A percentile compares a stretch with the other conserved stretches of the same genome.
phyloP scores from a whole-genome alignment of 1,139 yeast genomes.

The Spencermartinsiella ligniputridi region DNA sequence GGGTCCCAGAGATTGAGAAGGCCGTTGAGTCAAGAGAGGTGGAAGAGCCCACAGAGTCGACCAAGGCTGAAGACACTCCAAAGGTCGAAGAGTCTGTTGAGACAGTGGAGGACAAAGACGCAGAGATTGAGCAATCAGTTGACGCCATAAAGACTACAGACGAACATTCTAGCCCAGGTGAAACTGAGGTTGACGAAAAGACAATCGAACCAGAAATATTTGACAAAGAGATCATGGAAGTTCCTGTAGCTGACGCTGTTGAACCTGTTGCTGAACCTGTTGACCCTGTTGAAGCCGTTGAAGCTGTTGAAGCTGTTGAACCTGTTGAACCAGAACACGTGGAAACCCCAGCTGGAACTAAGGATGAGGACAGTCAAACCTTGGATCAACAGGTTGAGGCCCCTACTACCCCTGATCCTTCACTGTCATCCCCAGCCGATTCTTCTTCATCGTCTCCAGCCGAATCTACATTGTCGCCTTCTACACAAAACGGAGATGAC shows the following conservation, averaged over 20 bases:
- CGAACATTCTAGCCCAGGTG: neutral
- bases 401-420: neutral
- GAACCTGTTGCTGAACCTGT: neutral
- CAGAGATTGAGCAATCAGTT: too few species aligned
- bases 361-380: too few species aligned
- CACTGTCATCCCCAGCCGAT: slow-evolving; percentile 4
- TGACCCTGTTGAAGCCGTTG: neutral
- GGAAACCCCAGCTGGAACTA: neutral
- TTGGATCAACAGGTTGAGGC: neutral
- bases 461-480: too few species aligned
- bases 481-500: neutral
- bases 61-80: too few species aligned
- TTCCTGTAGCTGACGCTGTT: neutral
- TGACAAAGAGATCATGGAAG: neutral
- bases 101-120: too few species aligned
- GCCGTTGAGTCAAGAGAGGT: too few species aligned
- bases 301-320: neutral
- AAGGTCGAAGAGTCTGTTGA: too few species aligned
- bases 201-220: neutral
- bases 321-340: neutral
- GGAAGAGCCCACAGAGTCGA: too few species aligned
- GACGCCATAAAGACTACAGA: too few species aligned
- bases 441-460: neutral
- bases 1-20: too few species aligned
- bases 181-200: neutral